Conservation (phyloP, 2,329 filamentous ascomycete species). For the Apiospora sp. region DNA sequence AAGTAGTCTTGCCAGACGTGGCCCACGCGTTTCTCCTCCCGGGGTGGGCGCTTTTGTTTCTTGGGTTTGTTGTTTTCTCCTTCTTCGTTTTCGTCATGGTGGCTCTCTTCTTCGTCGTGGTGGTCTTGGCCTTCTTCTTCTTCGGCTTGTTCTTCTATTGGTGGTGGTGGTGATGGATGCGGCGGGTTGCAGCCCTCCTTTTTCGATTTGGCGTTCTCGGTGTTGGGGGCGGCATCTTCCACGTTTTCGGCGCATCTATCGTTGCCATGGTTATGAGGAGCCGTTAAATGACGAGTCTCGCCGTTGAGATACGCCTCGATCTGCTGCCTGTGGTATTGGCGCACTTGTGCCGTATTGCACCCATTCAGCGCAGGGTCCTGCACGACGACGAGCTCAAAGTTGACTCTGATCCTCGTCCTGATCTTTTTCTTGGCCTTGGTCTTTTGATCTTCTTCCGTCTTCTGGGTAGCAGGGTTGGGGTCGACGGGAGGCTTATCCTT, state of each 20-base stretch:
- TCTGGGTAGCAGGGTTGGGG: background rate
- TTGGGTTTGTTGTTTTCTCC: background rate
- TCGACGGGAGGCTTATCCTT: no score
- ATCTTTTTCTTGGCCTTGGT: background rate
- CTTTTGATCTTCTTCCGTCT: background rate
- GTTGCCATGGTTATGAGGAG: background rate
- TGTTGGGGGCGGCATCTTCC: background rate
- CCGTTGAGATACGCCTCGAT: background rate
- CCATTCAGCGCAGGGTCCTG: background rate
- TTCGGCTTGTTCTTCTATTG: background rate
- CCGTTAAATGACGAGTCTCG: background rate
- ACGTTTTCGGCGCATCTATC: background rate
- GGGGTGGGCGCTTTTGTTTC: background rate
- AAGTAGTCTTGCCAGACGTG: conserved; percentile 19
- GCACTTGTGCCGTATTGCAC: background rate
- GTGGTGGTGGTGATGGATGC: no score
- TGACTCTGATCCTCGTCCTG: background rate
- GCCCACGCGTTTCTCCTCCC: background rate
- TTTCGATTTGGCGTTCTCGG: background rate
- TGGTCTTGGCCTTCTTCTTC: background rate
- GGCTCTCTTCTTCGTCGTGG: background rate
- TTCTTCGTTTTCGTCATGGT: background rate
- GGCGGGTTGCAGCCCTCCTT: no score
- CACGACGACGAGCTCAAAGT: background rate
- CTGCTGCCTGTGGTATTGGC: background rate